Evolutionary conservation across 805 yeast species (phyloP).

Genomic region (Nakazawaea wickerhamii): DNA sequence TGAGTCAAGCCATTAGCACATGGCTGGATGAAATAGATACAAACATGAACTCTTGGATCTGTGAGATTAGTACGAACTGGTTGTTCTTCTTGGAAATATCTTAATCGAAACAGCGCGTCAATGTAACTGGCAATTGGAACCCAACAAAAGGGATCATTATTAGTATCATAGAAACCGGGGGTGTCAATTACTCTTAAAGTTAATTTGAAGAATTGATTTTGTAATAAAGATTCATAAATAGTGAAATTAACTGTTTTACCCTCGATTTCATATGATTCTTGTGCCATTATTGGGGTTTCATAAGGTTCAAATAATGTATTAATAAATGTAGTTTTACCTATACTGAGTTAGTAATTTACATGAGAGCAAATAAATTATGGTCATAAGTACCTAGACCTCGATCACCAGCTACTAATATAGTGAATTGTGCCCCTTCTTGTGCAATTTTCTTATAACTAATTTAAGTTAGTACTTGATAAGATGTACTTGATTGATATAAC

Average conservation of each 20-base stretch:
- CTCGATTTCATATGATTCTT: conserved; percentile 23
- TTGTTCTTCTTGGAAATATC: conserved; percentile 73
- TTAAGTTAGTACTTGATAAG: background rate
- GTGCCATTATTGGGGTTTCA: conserved; percentile 21
- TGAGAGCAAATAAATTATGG: background rate
- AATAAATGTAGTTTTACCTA: conserved; percentile 70
- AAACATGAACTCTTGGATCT: conserved; percentile 77
- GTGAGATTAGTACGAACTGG: conserved; percentile 47
- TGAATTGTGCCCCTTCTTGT: conserved; percentile 68
- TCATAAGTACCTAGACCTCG: conserved; percentile 68
- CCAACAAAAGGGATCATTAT: conserved; percentile 65
- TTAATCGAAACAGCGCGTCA: conserved; percentile 65
- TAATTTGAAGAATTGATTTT: conserved; percentile 54
- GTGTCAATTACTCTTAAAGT: conserved; percentile 65
- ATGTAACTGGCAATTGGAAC: conserved; percentile 63
- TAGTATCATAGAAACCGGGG: conserved; percentile 69
- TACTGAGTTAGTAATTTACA: conserved; percentile 2
- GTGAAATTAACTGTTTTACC: conserved; percentile 28
- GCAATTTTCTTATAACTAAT: conserved; percentile 67
- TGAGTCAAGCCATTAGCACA: conserved; percentile 55
- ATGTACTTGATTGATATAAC: no score
- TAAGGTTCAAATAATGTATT: conserved; percentile 66
- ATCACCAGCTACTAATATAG: conserved; percentile 84
- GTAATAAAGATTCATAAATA: conserved; percentile 42
- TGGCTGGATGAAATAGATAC: conserved; percentile 78